These are phyloP conservation scores for Podila epigama DNA, from an alignment of 192 early-diverging fungal genomes.

Conservation along the genomic window DNA sequence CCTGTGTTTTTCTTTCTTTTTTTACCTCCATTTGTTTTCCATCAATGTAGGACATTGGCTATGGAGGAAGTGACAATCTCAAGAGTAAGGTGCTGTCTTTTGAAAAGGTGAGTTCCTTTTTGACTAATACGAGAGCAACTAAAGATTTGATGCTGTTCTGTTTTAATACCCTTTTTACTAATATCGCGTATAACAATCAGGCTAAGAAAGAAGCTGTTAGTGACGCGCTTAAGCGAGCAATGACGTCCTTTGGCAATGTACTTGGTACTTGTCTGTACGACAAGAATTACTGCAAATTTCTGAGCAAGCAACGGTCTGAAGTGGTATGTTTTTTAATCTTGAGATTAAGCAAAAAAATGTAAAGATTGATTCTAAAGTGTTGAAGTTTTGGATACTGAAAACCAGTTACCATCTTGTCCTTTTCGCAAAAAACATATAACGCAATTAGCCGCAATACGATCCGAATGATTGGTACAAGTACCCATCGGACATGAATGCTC, in stretches of 20 bases:
- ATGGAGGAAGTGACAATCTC: constrained; percentile 79
- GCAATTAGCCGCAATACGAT: background rate
- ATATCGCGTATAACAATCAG: constrained; percentile 28
- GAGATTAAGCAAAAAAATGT: no score
- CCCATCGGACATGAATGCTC: constrained; percentile 1
- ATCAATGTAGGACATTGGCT: constrained; percentile 79
- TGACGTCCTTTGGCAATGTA: constrained; percentile 86
- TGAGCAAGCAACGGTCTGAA: constrained; percentile 18
- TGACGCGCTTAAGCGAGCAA: constrained; percentile 88
- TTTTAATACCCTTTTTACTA: background rate
- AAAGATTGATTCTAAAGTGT: no score
- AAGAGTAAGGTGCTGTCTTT: constrained; percentile 81
- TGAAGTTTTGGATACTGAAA: no score
- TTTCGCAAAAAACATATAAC: background rate
- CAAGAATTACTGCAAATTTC: constrained; percentile 65
- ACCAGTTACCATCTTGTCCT: no score
- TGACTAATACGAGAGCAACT: background rate
- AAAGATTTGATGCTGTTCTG: background rate
- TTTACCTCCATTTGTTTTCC: background rate
- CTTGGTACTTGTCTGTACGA: constrained; percentile 90
- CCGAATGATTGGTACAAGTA: constrained; percentile 5
- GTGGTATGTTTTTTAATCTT: no score
- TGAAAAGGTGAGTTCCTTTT: constrained; percentile 80
- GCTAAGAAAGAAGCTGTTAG: constrained; percentile 91
- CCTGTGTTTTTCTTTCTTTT: no score